Percentiles rank a stretch among this genome's conserved stretches.
These are phyloP conservation scores for Vanrija humicola DNA, from an alignment of 1,284 basidiomycete genomes.

Conservation along the genomic window DNA sequence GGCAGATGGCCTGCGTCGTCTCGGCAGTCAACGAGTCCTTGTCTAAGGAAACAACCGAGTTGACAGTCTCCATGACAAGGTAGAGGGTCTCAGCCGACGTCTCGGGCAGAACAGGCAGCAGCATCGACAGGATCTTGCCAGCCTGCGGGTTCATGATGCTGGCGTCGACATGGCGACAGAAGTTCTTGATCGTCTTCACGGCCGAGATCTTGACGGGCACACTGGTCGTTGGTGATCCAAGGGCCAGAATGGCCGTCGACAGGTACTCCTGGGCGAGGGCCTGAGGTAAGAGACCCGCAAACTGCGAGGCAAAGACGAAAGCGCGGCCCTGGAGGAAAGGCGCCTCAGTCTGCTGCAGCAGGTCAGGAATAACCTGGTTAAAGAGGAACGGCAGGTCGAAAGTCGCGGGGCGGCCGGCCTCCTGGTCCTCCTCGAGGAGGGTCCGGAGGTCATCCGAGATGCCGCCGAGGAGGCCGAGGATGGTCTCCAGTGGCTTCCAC, in stretches of 20 bases:
- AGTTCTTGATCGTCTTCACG: conserved; percentile 81
- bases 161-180: conserved; percentile 53
- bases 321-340: conserved; percentile 91
- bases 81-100: conserved; percentile 84
- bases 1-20: conserved; percentile 61
- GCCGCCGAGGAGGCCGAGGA: conserved; percentile 77
- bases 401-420: conserved; percentile 57
- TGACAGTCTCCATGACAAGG: conserved; percentile 81
- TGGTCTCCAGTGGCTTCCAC: conserved; percentile 84
- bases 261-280: conserved; percentile 77
- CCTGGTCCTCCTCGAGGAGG: conserved; percentile 67
- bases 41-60: conserved; percentile 70
- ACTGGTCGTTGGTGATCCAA: conserved; percentile 67
- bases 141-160: conserved; percentile 62
- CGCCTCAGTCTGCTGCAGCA: conserved; percentile 59
- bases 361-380: conserved; percentile 69
- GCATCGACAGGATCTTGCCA: conserved; percentile 69
- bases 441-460: conserved; percentile 73
- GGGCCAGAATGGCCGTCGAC: conserved; percentile 74
- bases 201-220: conserved; percentile 90
- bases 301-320: conserved; percentile 92
- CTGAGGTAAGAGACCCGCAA: conserved; percentile 66
- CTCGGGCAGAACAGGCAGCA: conserved; percentile 75
- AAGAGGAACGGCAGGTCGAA: conserved; percentile 77
- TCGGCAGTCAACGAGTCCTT: conserved; percentile 64